phyloP scores from a whole-genome alignment of 345 rosid genomes.

The Rhizophora apiculata region DNA sequence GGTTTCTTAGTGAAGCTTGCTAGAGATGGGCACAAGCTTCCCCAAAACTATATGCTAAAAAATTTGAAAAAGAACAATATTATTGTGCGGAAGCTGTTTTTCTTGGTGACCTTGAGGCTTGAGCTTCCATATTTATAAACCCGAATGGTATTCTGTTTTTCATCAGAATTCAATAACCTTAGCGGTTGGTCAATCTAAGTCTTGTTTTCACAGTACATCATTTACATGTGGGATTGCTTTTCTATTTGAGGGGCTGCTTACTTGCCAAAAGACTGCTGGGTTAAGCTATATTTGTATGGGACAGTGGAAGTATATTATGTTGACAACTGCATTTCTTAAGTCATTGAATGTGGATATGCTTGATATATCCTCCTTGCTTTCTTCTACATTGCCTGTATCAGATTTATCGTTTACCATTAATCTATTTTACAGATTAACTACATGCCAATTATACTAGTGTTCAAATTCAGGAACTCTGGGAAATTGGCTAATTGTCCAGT shows the following conservation, averaged over 20 bases:
- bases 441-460: no score
- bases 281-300: conserved; percentile 7
- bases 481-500: no score
- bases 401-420: no score
- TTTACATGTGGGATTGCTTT: background rate
- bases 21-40: conserved; percentile 39
- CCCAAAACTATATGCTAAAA: conserved; percentile 26
- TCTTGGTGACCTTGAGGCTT: conserved; percentile 17
- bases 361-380: no score
- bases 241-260: background rate
- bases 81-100: conserved; percentile 36
- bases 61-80: conserved; percentile 7
- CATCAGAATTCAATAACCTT: conserved; percentile 2
- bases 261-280: conserved; percentile 4
- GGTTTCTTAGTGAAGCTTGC: conserved; percentile 44
- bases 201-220: background rate
- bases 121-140: conserved; percentile 20
- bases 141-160: conserved; percentile 17
- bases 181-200: background rate
- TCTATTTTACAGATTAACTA: no score
- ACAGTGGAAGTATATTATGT: background rate
- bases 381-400: no score
- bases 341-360: conserved; percentile 9
- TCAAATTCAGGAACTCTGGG: no score
- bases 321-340: background rate